phyloP scores from a whole-genome alignment of 495 filamentous ascomycete genomes.

The Xylaria venustula region DNA sequence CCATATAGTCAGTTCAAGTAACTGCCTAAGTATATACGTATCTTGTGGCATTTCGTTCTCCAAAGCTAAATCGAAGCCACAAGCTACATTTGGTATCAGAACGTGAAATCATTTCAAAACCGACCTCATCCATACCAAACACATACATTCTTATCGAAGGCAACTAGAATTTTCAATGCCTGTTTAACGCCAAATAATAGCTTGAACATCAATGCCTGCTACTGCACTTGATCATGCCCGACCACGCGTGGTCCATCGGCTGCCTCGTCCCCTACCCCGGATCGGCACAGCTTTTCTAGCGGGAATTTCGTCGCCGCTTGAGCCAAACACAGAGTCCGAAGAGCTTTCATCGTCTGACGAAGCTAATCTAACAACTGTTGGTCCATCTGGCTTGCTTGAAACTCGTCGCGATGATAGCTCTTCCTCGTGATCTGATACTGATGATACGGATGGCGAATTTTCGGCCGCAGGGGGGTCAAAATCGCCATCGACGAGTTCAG shows the following conservation, averaged over 20 bases:
- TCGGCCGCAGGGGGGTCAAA: conserved; percentile 31
- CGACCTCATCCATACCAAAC: not conserved
- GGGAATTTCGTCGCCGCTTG: conserved; percentile 12
- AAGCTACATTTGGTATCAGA: not conserved
- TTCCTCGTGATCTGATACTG: conserved; percentile 18
- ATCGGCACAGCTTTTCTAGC: not conserved
- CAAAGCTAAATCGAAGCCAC: not conserved
- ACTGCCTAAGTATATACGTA: not conserved
- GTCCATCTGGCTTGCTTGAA: conserved; percentile 11
- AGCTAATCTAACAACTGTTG: conserved; percentile 22
- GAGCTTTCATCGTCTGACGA: conserved; percentile 14
- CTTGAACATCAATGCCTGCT: not conserved
- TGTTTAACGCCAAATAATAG: not conserved
- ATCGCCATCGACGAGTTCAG: conserved; percentile 29
- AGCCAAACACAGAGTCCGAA: conserved; percentile 7
- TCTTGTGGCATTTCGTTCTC: not conserved
- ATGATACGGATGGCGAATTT: conserved; percentile 19
- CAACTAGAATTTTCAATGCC: not conserved
- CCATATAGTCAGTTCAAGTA: no score
- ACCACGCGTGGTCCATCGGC: conserved; percentile 9
- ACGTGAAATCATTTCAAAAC: not conserved
- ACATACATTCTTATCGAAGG: not conserved
- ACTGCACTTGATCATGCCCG: not conserved
- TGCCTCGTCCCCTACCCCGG: conserved; percentile 18
- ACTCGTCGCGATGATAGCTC: not conserved